Conservation (phyloP, 106 monocot species). For the Narthecium ossifragum region DNA sequence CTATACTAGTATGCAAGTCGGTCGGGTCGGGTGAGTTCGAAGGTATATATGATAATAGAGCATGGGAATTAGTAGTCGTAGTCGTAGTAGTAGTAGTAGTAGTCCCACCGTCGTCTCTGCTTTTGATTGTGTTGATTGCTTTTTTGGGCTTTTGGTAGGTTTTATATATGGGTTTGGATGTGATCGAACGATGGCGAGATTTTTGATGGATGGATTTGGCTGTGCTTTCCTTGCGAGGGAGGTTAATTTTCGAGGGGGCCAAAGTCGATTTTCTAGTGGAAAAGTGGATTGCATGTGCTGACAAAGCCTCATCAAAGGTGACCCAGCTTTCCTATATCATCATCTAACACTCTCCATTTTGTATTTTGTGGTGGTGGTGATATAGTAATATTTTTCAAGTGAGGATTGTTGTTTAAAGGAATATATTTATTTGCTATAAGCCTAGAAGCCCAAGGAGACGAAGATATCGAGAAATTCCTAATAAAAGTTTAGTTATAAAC, state of each 20-base stretch:
- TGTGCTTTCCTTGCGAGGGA: slow-evolving; percentile 71
- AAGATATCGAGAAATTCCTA: no score
- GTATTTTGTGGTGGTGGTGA: slow-evolving; percentile 13
- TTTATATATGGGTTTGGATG: no score
- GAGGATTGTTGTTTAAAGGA: no score
- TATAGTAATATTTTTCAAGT: no score
- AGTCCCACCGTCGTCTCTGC: not conserved
- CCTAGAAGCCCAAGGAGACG: no score
- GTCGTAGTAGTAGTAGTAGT: not conserved
- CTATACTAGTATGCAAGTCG: not conserved
- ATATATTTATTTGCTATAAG: no score
- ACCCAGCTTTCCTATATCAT: slow-evolving; percentile 23
- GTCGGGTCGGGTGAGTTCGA: no score
- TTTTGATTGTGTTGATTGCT: not conserved
- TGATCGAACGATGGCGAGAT: not conserved
- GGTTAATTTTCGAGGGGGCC: slow-evolving; percentile 39
- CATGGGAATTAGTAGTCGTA: no score
- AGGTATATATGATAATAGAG: no score
- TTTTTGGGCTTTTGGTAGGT: no score
- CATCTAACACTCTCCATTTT: not conserved
- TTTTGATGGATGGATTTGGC: slow-evolving; percentile 4
- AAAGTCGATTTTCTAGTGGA: slow-evolving; percentile 56
- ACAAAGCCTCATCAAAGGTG: slow-evolving; percentile 34
- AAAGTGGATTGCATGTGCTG: slow-evolving; percentile 61
- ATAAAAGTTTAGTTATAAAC: no score